Conservation (phyloP, 257 asterid species). For the Solanum bulbocastanum region DNA sequence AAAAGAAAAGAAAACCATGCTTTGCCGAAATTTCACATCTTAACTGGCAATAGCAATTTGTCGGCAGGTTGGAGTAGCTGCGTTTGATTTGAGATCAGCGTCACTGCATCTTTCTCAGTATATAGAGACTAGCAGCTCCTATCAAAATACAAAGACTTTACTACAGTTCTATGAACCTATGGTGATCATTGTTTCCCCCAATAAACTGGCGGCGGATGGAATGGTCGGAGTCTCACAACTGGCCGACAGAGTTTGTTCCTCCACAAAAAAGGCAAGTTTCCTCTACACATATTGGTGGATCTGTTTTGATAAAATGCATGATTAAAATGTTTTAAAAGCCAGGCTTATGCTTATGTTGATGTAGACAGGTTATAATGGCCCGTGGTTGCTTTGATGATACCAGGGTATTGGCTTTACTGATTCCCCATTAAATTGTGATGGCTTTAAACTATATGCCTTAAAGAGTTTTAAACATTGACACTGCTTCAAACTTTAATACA, state of each 20-base stretch:
- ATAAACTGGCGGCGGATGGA: conserved; percentile 79
- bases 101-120: conserved; percentile 93
- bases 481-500: conserved; percentile 14
- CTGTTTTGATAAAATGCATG: background rate
- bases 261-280: conserved; percentile 54
- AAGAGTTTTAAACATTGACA: conserved; percentile 6
- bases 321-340: conserved; percentile 2
- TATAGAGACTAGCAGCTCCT: conserved; percentile 91
- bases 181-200: conserved; percentile 75
- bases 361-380: conserved; percentile 56
- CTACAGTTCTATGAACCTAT: conserved; percentile 84
- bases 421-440: background rate
- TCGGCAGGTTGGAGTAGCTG: conserved; percentile 92
- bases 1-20: background rate
- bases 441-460: background rate
- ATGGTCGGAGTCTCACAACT: conserved; percentile 95
- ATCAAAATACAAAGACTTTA: conserved; percentile 88
- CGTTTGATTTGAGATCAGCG: conserved; percentile 88
- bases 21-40: background rate
- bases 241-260: conserved; percentile 58
- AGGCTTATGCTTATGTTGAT: conserved; percentile 10
- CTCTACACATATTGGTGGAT: background rate
- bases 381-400: conserved; percentile 97
- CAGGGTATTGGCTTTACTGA: conserved; percentile 31
- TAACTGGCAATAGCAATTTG: background rate